These are phyloP conservation scores for Suhomyces atakaporum DNA, from an alignment of 1,139 yeast species.

Conservation along the genomic window DNA sequence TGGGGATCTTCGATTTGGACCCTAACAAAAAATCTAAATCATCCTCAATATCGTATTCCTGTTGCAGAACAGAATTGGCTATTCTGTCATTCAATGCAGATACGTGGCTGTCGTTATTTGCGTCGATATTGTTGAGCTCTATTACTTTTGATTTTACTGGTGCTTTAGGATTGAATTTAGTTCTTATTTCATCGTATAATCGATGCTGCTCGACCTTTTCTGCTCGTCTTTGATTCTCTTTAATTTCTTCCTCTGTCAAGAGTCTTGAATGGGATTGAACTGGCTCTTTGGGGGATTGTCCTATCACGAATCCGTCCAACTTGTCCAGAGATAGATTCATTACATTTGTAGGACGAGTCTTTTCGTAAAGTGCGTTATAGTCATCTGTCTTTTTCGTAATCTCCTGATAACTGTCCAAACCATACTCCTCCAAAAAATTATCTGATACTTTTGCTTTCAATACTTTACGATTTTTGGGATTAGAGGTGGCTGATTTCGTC, in stretches of 20 bases:
- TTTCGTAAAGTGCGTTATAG: slow-evolving; percentile 30
- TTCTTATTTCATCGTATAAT: slow-evolving; percentile 33
- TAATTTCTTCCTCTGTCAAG: slow-evolving; percentile 31
- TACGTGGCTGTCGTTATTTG: slow-evolving; percentile 27
- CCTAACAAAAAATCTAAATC: slow-evolving; percentile 22
- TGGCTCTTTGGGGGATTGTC: slow-evolving; percentile 21
- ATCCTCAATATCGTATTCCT: slow-evolving; percentile 18
- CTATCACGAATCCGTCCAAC: slow-evolving; percentile 41
- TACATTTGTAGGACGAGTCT: slow-evolving; percentile 26
- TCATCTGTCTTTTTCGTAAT: slow-evolving; percentile 30
- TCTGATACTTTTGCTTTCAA: slow-evolving; percentile 34
- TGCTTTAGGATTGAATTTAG: slow-evolving; percentile 25
- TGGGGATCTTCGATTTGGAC: background rate
- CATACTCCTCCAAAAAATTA: slow-evolving; percentile 44
- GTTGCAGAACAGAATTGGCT: slow-evolving; percentile 10
- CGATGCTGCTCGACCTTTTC: slow-evolving; percentile 29
- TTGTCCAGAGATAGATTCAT: slow-evolving; percentile 22
- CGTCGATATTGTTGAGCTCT: slow-evolving; percentile 41
- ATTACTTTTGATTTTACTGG: slow-evolving; percentile 26
- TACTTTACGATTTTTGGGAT: slow-evolving; percentile 33
- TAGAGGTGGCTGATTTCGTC: slow-evolving; percentile 17
- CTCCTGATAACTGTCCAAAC: slow-evolving; percentile 34
- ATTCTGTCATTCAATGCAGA: slow-evolving; percentile 30
- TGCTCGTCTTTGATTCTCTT: slow-evolving; percentile 27
- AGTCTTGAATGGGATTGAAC: slow-evolving; percentile 16